Base-by-base conservation (phyloP, 306 rosid species). In the Casuarina glauca region DNA sequence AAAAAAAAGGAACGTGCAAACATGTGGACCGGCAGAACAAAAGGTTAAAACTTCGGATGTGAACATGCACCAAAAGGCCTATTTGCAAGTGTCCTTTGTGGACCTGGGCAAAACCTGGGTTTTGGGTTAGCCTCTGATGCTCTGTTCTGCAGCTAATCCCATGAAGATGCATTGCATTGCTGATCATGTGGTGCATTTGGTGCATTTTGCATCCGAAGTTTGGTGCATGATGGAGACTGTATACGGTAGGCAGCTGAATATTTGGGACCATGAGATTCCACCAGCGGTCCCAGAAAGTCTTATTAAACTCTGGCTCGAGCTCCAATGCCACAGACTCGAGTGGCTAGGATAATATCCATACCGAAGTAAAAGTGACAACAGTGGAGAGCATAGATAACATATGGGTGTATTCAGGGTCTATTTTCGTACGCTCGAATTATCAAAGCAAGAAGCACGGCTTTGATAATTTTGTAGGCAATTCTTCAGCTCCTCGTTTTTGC, bases 211-310 rank as follows among this genome's bases (percentile, higher is more conserved):
- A 26, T 26, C 32, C 32, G 32, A 26, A 26, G 32, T 26, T 26
- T 26, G 32, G 32, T 26, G 32, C 32, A 26, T 26, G 0, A 15
- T 39, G 0, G 16, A 44, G 97, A 0, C 69, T 10, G 78, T 87
- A 92, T 1, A 87, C 73, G 16, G 87, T 57, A 8, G 86, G 88
- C 9, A 89, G 89, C 36, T 91, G 85, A n/a, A 86, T 84, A 76
- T 77, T 62, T 0, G 97, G 61, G 44, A 89, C 93, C 91, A 86
- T 85, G 48, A 91, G 96, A 53, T 95, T 95, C 98, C 93, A 95
- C 52, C 97, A 76, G 2, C 81, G 90, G 10, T 97, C 92, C 97
- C 97, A 95, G 5, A 95, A 88, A 0, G 97, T 97, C 67, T 92
- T 87, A 16, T 91, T n/a, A 80, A 83, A 95, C n/a, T 87, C 96